Evolutionary conservation across 768 basidiomycete genomes (phyloP), one percentile per base, ranked within the genome.

Genomic region (Krasilnikovozyma curviuscula): DNA sequence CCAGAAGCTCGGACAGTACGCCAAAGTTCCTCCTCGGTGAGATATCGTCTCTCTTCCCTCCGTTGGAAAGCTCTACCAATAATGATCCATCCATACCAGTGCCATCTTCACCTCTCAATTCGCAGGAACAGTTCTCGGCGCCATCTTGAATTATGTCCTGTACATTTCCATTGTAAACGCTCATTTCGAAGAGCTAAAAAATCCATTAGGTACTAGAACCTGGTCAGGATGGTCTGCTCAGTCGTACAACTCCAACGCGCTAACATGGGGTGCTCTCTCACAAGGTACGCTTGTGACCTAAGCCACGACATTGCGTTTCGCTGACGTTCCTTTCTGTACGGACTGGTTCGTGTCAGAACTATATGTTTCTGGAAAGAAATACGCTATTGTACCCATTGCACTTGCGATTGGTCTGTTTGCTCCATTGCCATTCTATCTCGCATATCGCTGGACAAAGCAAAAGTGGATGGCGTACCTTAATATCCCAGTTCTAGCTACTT

Each of bases 251-350:
- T 72, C 72, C 21, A 69, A 70, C 5, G 70, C 73, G 4, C 72
- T 72, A 18, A 72, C 73, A 0, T 72, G 73, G 70, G 73, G 73
- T 27, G 73, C n/a, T n/a, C n/a, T n/a, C n/a, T n/a, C n/a, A n/a
- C n/a, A n/a, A n/a, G n/a, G n/a, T n/a, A n/a, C n/a, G n/a, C n/a
- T n/a, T n/a, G n/a, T n/a, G n/a, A n/a, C n/a, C n/a, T n/a, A n/a
- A n/a, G n/a, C n/a, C n/a, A 69, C 70, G 5, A 70, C 73, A 4
- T 67, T 75, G 16, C 72, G 73, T 0, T 72, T 73, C 60, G 66
- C 33, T 56, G 64, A 16, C 70, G 70, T n/a, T n/a, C n/a, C n/a
- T n/a, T n/a, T n/a, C n/a, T n/a, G n/a, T n/a, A n/a, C n/a, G 6
- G 59, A 55, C n/a, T 70, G 72, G 2, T 61, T 52, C 19, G 50